phyloP scores from a whole-genome alignment of 768 basidiomycete species.

The Rhodocollybia butyracea region DNA sequence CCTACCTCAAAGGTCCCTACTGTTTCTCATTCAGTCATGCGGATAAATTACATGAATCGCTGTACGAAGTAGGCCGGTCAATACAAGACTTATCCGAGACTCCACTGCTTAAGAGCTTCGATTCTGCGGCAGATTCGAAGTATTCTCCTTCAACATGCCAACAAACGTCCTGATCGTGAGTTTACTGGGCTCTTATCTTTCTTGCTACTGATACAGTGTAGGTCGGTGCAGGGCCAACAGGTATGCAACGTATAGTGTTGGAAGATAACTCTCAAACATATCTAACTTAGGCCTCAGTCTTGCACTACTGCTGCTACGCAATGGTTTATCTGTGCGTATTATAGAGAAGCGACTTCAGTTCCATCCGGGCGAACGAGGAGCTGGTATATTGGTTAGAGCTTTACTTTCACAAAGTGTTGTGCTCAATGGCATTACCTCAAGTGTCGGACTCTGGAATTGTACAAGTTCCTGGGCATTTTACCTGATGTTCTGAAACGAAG shows the following conservation, averaged over 20 bases:
- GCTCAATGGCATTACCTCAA: conserved; percentile 2
- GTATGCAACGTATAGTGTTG: not conserved
- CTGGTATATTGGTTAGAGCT: conserved; percentile 20
- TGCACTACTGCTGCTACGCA: conserved; percentile 25
- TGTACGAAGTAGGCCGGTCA: too few relatives aligned
- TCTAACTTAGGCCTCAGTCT: conserved; percentile 22
- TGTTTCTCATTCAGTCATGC: too few relatives aligned
- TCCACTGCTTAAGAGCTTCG: too few relatives aligned
- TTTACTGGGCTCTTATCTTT: not conserved
- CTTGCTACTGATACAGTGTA: not conserved
- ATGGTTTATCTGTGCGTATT: conserved; percentile 30
- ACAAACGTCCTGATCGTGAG: conserved; percentile 2
- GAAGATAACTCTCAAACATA: conserved; percentile 4
- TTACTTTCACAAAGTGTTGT: not conserved
- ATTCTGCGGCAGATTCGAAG: too few relatives aligned
- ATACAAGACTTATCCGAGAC: too few relatives aligned
- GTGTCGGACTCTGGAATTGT: conserved; percentile 23
- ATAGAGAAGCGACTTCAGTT: conserved; percentile 22
- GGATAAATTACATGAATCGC: too few relatives aligned
- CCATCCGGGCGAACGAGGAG: conserved; percentile 21
- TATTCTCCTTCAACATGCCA: too few relatives aligned
- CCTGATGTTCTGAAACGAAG: conserved; percentile 11
- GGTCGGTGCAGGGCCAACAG: conserved; percentile 7
- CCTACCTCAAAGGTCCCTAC: too few relatives aligned
- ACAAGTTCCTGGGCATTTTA: conserved; percentile 20